A percentile compares a stretch with the other conserved stretches of the same genome.
Conservation (phyloP, 2,329 filamentous ascomycete genomes). For the Pseudogymnoascus sp. region DNA sequence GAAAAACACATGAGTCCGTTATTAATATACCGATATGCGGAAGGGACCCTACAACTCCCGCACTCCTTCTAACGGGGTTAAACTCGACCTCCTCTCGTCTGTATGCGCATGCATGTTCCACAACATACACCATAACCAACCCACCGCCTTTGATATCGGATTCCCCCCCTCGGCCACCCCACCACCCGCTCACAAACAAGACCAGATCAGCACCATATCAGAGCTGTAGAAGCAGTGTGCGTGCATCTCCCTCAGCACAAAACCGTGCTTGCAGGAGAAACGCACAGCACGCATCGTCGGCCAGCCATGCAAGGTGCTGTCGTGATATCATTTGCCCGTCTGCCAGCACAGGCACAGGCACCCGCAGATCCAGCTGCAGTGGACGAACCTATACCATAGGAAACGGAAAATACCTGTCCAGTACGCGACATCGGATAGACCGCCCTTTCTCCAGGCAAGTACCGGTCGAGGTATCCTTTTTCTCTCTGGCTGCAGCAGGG, state of each 20-base stretch:
- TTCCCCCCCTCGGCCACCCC: too few species aligned
- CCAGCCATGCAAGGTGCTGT: neutral
- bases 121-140: neutral
- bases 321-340: neutral
- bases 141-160: neutral
- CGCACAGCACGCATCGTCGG: too few species aligned
- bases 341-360: neutral
- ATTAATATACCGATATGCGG: neutral
- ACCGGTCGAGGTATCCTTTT: neutral
- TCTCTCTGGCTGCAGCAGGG: neutral
- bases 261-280: too few species aligned
- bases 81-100: neutral
- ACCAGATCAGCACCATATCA: too few species aligned
- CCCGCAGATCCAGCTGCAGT: neutral
- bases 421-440: neutral
- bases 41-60: neutral
- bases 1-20: neutral
- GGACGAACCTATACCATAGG: too few species aligned
- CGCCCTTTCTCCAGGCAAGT: neutral
- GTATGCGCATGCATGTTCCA: neutral
- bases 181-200: too few species aligned
- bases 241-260: neutral
- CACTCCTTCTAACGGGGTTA: neutral
- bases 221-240: too few species aligned
- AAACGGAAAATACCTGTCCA: neutral